A percentile compares a stretch with the other conserved stretches of the same genome.
Conservation (phyloP, 1,284 basidiomycete genomes). For the Retiboletus flavoniger region DNA sequence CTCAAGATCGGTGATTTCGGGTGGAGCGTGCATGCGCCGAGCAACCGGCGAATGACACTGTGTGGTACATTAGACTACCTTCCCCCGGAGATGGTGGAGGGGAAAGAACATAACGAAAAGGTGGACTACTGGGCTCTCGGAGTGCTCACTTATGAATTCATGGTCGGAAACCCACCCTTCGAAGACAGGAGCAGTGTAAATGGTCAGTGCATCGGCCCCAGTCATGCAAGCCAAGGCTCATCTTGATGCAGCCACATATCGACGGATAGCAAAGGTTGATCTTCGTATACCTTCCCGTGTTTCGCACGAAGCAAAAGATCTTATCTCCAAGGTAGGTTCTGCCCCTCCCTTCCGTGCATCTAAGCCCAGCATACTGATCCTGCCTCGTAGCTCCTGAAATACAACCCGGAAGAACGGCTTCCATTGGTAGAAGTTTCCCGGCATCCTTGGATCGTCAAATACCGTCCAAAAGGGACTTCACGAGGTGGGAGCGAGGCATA, state of each 20-base stretch:
- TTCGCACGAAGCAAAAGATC: slow-evolving; percentile 64
- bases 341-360: slow-evolving; percentile 23
- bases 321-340: slow-evolving; percentile 54
- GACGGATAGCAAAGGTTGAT: slow-evolving; percentile 81
- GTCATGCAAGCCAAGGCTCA: not conserved
- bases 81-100: slow-evolving; percentile 98
- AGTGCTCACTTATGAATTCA: slow-evolving; percentile 94
- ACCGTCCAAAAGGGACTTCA: slow-evolving; percentile 48
- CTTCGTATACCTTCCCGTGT: slow-evolving; percentile 71
- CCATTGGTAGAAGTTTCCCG: slow-evolving; percentile 77
- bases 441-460: slow-evolving; percentile 93
- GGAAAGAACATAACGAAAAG: slow-evolving; percentile 80
- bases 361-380: slow-evolving; percentile 25
- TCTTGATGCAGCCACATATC: slow-evolving; percentile 70
- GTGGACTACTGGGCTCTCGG: slow-evolving; percentile 98
- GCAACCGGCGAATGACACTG: slow-evolving; percentile 83
- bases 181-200: slow-evolving; percentile 80
- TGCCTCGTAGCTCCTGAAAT: slow-evolving; percentile 73
- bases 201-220: slow-evolving; percentile 45
- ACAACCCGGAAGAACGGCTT: slow-evolving; percentile 82
- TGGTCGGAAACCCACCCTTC: slow-evolving; percentile 91
- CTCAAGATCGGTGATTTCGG: slow-evolving; percentile 99
- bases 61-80: slow-evolving; percentile 98
- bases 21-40: slow-evolving; percentile 97
- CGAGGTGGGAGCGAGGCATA: slow-evolving; percentile 28